Evolutionary conservation across 441 rosid genomes (phyloP), one percentile per base, ranked within the genome.

Genomic region (Jatropha multifida): DNA sequence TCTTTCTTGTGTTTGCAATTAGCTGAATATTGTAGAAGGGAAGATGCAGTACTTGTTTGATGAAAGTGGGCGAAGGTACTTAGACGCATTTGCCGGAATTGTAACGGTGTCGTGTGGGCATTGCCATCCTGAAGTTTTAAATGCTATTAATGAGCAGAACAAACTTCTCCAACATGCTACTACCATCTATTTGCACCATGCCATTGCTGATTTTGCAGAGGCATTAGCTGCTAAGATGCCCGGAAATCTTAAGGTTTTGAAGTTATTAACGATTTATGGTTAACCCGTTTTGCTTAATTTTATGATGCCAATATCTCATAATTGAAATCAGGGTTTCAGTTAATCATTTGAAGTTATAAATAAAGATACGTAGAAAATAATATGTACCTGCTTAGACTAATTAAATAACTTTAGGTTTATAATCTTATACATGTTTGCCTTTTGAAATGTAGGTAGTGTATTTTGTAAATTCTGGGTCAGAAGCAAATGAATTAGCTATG

Each of bases 1-100:
- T 9, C 13, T 48, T 14, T 48, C 3, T 12, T 58, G 61, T 20
- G 27, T 8, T 20, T 71, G 46, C 54, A 3, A 20, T 40, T 55
- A 94, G 97, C 75, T 94, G 69, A 94, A 93, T 75, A 94, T 94
- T 41, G 97, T 93, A 5, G 97, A 95, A 87, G 99, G 99, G 66
- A 95, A 91, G 87, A 95, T 95, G 99, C 98, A 93, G 38, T 95
- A 95, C 77, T 71, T 95, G 87, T 93, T 84, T 77, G 99, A 95
- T 76, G 98, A 95, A 81, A 80, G 37, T 40, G 96, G 99, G 65
- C 85, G 75, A 87, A 81, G 96, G 23, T 95, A 92, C 62, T 83
- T 95, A 9, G 97, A 95, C 77, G 97, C 93, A 10, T 89, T 93
- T 80, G 98, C 99, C 66, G 98, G 98, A 26, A 88, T 93, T 65